phyloP scores from a whole-genome alignment of 2,329 filamentous ascomycete species.

The Pestalotiopsis sp. region DNA sequence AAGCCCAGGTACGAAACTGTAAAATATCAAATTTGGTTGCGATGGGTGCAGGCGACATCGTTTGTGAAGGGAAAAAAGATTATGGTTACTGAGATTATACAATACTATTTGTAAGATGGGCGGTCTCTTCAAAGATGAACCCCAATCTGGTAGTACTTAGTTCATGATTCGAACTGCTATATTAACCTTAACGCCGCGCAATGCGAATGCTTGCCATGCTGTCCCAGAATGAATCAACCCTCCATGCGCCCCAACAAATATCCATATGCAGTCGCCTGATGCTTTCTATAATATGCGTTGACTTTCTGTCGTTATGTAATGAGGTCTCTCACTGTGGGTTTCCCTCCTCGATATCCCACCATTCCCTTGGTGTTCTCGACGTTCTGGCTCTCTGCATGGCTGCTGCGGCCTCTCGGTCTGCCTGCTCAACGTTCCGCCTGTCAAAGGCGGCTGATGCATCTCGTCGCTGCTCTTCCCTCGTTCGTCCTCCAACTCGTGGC shows the following conservation, averaged over 20 bases:
- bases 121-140: not conserved
- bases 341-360: conserved; percentile 41
- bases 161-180: not conserved
- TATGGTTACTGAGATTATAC: not conserved
- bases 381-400: conserved; percentile 18
- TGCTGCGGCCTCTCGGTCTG: conserved; percentile 14
- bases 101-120: not conserved
- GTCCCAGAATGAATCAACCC: not conserved
- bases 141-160: not conserved
- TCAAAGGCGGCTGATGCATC: conserved; percentile 51
- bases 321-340: not conserved
- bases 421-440: conserved; percentile 42
- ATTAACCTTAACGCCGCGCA: not conserved
- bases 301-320: not conserved
- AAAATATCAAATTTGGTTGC: no score
- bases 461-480: conserved; percentile 54
- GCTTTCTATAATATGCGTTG: not conserved
- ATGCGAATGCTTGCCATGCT: conserved; percentile 1
- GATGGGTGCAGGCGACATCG: no score
- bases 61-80: not conserved
- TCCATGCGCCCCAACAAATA: not conserved
- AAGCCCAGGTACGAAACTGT: no score
- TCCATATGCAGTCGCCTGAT: not conserved
- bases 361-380: conserved; percentile 29
- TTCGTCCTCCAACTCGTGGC: conserved; percentile 38